A percentile compares a stretch with the other conserved stretches of the same genome.
These are phyloP conservation scores for Fusarium aywerte DNA, from an alignment of 2,329 filamentous ascomycete genomes.

Conservation along the genomic window DNA sequence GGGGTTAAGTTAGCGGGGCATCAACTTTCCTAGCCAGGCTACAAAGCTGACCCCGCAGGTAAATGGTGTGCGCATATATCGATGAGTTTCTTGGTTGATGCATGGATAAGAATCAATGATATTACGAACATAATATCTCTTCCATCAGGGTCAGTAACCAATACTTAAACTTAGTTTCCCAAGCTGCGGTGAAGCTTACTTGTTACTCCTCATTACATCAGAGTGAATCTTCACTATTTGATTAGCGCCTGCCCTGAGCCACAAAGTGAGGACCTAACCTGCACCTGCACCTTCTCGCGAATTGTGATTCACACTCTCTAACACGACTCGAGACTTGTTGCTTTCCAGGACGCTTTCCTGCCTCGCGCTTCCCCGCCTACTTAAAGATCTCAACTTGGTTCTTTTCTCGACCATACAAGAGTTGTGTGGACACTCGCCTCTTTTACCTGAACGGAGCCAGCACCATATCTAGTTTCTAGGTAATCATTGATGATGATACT, in stretches of 20 bases:
- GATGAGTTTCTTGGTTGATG: slow-evolving; percentile 13
- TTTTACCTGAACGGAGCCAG: neutral
- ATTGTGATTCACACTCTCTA: slow-evolving; percentile 16
- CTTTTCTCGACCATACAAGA: neutral
- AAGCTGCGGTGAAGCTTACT: neutral
- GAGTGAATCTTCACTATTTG: slow-evolving; percentile 4
- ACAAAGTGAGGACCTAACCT: slow-evolving; percentile 19
- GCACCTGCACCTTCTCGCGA: slow-evolving; percentile 12
- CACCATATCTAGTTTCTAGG: neutral
- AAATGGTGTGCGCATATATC: slow-evolving; percentile 18
- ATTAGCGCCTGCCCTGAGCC: slow-evolving; percentile 12
- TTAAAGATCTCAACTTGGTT: neutral
- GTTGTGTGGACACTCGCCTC: neutral
- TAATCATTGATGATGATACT: slow-evolving; percentile 27
- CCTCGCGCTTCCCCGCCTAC: neutral
- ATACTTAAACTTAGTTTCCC: neutral
- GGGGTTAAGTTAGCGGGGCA: slow-evolving; percentile 12
- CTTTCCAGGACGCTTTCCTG: slow-evolving; percentile 1
- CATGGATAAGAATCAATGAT: slow-evolving; percentile 13
- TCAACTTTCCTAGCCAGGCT: neutral
- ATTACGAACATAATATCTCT: slow-evolving; percentile 1
- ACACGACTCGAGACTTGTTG: slow-evolving; percentile 11
- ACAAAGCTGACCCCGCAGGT: slow-evolving; percentile 20
- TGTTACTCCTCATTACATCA: slow-evolving; percentile 10
- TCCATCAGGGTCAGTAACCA: neutral